Conservation (phyloP, 73 alveolate genomes). For the Strombidium stylifer region DNA sequence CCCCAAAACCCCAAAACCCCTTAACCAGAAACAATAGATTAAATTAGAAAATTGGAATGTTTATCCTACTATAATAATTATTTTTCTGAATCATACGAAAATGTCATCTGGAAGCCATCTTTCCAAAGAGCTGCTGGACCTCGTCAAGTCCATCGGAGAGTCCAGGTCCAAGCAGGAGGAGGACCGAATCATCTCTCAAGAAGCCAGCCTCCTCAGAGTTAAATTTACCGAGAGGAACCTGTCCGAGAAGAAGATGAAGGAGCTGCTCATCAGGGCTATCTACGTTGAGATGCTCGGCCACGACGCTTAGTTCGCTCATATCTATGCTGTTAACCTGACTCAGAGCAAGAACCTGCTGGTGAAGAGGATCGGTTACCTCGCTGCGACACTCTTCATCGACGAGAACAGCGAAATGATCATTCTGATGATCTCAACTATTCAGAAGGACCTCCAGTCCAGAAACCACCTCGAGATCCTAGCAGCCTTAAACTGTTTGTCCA, state of each 20-base stretch:
- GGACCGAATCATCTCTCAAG: slow-evolving; percentile 97
- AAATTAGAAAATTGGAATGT: background rate
- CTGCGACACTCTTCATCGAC: slow-evolving; percentile 89
- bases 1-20: background rate
- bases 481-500: slow-evolving; percentile 85
- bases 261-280: slow-evolving; percentile 94
- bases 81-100: slow-evolving; percentile 11
- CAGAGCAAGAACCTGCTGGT: slow-evolving; percentile 93
- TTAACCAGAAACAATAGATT: background rate
- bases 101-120: slow-evolving; percentile 92
- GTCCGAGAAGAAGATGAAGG: slow-evolving; percentile 93
- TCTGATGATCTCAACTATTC: slow-evolving; percentile 92
- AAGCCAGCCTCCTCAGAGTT: slow-evolving; percentile 85
- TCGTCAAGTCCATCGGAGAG: slow-evolving; percentile 99
- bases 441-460: slow-evolving; percentile 91
- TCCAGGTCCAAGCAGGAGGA: slow-evolving; percentile 98
- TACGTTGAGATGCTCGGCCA: slow-evolving; percentile 99
- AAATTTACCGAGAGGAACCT: slow-evolving; percentile 90
- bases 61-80: slow-evolving; percentile 15
- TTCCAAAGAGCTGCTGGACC: slow-evolving; percentile 97
- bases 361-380: slow-evolving; percentile 96
- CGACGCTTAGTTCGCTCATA: slow-evolving; percentile 99
- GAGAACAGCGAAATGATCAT: slow-evolving; percentile 86
- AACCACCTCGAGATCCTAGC: slow-evolving; percentile 90
- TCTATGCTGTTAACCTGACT: slow-evolving; percentile 98